Evolutionary conservation across 768 basidiomycete genomes (phyloP).

Genomic region (Leccinum variicolor): DNA sequence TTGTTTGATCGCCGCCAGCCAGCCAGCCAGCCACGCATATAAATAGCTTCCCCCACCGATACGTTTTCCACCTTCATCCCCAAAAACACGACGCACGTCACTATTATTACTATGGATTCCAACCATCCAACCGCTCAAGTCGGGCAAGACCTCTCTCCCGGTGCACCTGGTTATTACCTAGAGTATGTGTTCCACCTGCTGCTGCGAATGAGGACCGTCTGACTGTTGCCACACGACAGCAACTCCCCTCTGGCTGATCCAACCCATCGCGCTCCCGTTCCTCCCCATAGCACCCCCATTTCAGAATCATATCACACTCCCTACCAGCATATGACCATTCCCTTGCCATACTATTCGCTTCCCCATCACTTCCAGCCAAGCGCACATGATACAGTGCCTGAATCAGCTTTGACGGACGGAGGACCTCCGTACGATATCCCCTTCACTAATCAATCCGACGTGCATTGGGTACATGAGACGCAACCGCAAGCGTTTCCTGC

Average conservation of each 20-base stretch:
- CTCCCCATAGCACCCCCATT: not conserved
- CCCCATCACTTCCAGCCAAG: not conserved
- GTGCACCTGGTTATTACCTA: not conserved
- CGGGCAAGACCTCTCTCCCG: not conserved
- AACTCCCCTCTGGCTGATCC: not conserved
- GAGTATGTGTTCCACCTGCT: slow-evolving; percentile 2
- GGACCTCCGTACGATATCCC: not conserved
- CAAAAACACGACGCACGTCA: not conserved
- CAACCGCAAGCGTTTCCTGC: not conserved
- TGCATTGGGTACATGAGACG: not conserved
- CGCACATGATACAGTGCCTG: not conserved
- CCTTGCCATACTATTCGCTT: not conserved
- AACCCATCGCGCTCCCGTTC: not conserved
- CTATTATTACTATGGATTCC: too few species aligned
- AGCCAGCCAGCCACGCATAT: not conserved
- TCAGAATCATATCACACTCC: not conserved
- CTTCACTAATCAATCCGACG: not conserved
- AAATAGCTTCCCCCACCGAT: not conserved
- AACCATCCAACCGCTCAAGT: not conserved
- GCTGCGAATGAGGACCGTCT: not conserved
- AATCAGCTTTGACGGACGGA: not conserved
- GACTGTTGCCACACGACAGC: not conserved
- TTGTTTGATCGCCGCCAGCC: not conserved
- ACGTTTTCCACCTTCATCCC: not conserved
- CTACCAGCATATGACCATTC: not conserved